Evolutionary conservation across 73 alveolate species (phyloP), one percentile per base, ranked within the genome.

Genomic region (Uronychia setigera): DNA sequence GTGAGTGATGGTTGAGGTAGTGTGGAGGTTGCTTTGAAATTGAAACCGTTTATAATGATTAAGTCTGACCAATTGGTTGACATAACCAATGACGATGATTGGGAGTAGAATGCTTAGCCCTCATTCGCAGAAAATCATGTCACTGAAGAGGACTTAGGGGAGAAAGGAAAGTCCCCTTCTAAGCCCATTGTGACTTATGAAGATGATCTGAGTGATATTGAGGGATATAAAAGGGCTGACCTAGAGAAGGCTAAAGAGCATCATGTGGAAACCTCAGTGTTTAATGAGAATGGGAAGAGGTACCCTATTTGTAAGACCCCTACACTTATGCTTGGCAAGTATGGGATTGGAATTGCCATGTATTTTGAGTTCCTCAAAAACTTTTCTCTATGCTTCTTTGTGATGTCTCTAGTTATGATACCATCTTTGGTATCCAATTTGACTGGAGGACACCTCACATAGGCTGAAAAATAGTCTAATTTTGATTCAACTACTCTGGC

Each of bases 301-400:
- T 67, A 67, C 79, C 79, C 79, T 26, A 26, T 67, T 9, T 67
- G 79, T 26, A 67, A 67, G 32, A 67, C 79, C 26, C 32, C 14
- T 1, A 67, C 26, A 1, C 32, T 1, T 5, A 5, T 28, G 5
- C 79, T 67, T 13, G 86, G 78, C 1, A 58, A 35, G 57, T 81
- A 58, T 81, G 88, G 88, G 59, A 28, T 60, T 30, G 88, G 88
- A 0, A 1, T 81, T 19, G 34, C 57, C 32, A 77, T 81, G 29
- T 81, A 81, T 58, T 81, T 81, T 67, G 31, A 29, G 29, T 81
- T 35, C 35, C 26, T 67, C 32, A 67, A 67, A 26, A 9, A 28
- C 29, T 67, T 67, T 26, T 13, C 79, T 13, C 14, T 25, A 9
- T 67, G 79, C 79, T 67, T 67, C 79, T 30, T 67, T 1, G 26